Conservation (phyloP, 768 basidiomycete species). For the Leccinum uliginosum region DNA sequence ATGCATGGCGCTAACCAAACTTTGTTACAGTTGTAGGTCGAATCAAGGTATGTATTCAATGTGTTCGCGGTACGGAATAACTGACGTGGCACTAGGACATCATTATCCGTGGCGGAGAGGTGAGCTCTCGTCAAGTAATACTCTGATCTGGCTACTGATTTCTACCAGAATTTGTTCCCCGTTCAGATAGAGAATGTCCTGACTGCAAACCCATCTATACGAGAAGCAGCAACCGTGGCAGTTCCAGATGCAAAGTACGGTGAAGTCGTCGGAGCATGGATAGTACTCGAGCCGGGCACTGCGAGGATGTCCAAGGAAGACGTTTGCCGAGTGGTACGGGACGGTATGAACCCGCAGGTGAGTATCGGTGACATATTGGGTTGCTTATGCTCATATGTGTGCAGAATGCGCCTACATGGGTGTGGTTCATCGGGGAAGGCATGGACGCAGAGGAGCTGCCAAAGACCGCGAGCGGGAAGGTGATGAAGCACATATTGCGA, state of each 20-base stretch:
- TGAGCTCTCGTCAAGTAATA: slow-evolving; percentile 20
- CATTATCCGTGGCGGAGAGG: slow-evolving; percentile 85
- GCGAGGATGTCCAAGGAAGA: slow-evolving; percentile 42
- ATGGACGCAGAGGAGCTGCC: slow-evolving; percentile 56
- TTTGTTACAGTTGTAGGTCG: slow-evolving; percentile 61
- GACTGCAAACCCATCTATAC: slow-evolving; percentile 49
- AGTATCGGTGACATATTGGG: neutral
- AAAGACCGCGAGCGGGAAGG: slow-evolving; percentile 85
- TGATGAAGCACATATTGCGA: slow-evolving; percentile 76
- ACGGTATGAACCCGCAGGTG: slow-evolving; percentile 78
- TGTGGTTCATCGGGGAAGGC: slow-evolving; percentile 78
- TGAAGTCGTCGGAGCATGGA: slow-evolving; percentile 80
- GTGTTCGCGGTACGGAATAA: neutral
- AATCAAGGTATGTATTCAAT: slow-evolving; percentile 52
- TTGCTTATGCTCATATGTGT: neutral
- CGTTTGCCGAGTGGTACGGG: slow-evolving; percentile 49
- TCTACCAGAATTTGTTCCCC: slow-evolving; percentile 70
- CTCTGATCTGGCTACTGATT: neutral
- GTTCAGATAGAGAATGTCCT: slow-evolving; percentile 80
- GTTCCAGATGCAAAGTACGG: slow-evolving; percentile 68
- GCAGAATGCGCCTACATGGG: slow-evolving; percentile 76
- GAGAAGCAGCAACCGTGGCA: slow-evolving; percentile 70
- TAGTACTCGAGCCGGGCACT: slow-evolving; percentile 44
- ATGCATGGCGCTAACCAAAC: neutral
- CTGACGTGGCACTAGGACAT: slow-evolving; percentile 49